A percentile compares a stretch with the other conserved stretches of the same genome.
Evolutionary conservation across 306 rosid species (phyloP).

Genomic region (Glycine soja): DNA sequence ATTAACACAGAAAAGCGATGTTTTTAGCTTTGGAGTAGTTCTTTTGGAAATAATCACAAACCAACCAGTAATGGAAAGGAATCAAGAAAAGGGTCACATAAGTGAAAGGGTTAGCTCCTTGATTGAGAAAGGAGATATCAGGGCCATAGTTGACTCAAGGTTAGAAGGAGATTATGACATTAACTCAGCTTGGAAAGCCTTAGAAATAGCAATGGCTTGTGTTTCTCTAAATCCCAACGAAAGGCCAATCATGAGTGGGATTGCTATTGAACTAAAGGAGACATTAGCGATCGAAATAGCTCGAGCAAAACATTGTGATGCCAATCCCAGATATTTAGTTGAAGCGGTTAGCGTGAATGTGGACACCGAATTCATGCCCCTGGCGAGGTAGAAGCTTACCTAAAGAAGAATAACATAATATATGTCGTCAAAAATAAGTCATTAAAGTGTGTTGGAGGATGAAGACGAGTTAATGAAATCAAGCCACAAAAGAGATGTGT

Average conservation of each 20-base stretch:
- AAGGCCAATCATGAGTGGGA: slow-evolving; percentile 58
- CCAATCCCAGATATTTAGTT: background rate
- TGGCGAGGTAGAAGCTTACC: slow-evolving; percentile 1
- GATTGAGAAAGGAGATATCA: slow-evolving; percentile 48
- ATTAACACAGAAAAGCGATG: slow-evolving; percentile 64
- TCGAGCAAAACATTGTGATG: no score
- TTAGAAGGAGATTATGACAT: slow-evolving; percentile 39
- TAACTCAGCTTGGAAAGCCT: slow-evolving; percentile 55
- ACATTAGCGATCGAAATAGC: slow-evolving; percentile 44
- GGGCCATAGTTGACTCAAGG: slow-evolving; percentile 50
- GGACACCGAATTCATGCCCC: background rate
- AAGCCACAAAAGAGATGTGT: no score
- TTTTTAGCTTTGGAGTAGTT: slow-evolving; percentile 64
- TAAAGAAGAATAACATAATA: background rate
- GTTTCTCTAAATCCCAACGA: slow-evolving; percentile 34
- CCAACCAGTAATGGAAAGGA: slow-evolving; percentile 31
- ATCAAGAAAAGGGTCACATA: slow-evolving; percentile 40
- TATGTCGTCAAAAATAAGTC: background rate
- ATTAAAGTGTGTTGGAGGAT: background rate
- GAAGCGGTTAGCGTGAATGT: background rate
- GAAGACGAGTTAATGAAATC: no score
- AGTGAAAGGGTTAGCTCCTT: slow-evolving; percentile 49
- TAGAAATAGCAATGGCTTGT: slow-evolving; percentile 60
- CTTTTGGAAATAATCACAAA: slow-evolving; percentile 60
- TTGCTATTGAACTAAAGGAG: slow-evolving; percentile 50